Percentiles rank a stretch among this genome's conserved stretches.
These are phyloP conservation scores for Prototheca cutis DNA, from an alignment of 163 green algal species.

Conservation along the genomic window DNA sequence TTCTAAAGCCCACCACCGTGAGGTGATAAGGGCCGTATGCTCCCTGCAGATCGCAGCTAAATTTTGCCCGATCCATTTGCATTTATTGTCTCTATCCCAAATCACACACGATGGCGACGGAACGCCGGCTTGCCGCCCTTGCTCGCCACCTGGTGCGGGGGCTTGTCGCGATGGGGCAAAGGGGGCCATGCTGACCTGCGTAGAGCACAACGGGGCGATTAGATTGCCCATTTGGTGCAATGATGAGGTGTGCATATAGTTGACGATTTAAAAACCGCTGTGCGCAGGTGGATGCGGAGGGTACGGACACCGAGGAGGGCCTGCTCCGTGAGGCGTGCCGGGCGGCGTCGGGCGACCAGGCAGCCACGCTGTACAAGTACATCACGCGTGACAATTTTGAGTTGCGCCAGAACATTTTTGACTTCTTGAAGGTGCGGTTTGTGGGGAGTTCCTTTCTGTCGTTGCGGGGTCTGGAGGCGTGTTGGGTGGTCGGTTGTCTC, in stretches of 20 bases:
- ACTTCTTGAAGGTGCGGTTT: slow-evolving; percentile 66
- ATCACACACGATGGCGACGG: neutral
- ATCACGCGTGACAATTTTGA: slow-evolving; percentile 57
- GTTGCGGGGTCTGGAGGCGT: no score
- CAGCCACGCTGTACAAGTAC: slow-evolving; percentile 22
- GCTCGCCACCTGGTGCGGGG: neutral
- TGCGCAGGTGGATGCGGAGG: no score
- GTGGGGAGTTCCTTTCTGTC: no score
- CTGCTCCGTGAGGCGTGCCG: neutral
- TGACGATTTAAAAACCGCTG: no score
- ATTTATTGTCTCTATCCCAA: neutral
- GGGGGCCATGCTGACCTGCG: no score
- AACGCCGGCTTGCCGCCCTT: neutral
- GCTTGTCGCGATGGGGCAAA: no score
- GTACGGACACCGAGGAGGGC: neutral
- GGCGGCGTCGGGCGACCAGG: neutral
- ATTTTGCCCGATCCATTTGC: neutral
- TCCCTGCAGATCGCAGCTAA: no score
- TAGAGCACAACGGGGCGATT: no score
- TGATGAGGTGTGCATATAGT: no score
- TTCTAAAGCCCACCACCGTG: neutral
- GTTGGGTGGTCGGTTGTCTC: no score
- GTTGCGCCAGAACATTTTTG: slow-evolving; percentile 50
- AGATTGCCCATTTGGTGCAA: no score
- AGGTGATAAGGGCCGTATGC: neutral